Percentiles rank a stretch among this genome's conserved stretches.
Evolutionary conservation across 2,329 filamentous ascomycete genomes (phyloP).

Genomic region (Grosmannia huntii): DNA sequence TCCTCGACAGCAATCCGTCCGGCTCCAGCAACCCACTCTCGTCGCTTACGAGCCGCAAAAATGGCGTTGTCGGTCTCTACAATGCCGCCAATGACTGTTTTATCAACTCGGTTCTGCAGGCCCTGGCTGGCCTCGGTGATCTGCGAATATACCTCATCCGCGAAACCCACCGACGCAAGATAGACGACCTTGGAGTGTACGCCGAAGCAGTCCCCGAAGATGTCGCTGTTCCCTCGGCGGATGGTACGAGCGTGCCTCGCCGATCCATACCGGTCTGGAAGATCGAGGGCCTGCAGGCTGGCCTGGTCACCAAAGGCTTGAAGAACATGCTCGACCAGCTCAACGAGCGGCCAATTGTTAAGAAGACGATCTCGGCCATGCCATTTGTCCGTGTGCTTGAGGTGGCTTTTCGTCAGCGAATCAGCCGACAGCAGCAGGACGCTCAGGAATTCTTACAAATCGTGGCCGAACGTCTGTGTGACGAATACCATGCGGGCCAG

Average conservation of each 20-base stretch:
- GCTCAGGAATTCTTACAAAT: constrained; percentile 96
- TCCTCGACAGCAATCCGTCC: constrained; percentile 71
- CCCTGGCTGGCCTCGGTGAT: constrained; percentile 78
- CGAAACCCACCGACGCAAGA: constrained; percentile 70
- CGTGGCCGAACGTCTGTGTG: constrained; percentile 78
- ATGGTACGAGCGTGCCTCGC: background rate
- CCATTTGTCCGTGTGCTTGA: constrained; percentile 76
- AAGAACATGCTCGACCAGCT: constrained; percentile 87
- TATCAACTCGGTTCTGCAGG: constrained; percentile 94
- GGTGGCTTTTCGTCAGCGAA: constrained; percentile 73
- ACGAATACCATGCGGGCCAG: constrained; percentile 82
- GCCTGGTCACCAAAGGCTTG: constrained; percentile 70
- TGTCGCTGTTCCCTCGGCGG: constrained; percentile 4
- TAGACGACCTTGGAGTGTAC: constrained; percentile 71
- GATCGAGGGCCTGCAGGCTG: constrained; percentile 58
- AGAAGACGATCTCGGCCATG: constrained; percentile 84
- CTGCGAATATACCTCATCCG: constrained; percentile 84
- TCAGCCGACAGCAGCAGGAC: constrained; percentile 92
- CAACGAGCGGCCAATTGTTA: constrained; percentile 87
- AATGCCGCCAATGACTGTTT: constrained; percentile 95
- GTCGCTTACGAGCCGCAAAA: constrained; percentile 44
- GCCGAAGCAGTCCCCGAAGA: constrained; percentile 40
- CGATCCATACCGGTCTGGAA: constrained; percentile 42
- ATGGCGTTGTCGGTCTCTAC: constrained; percentile 73
- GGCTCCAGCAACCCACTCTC: constrained; percentile 18